Base-by-base conservation (phyloP, 176 grass and related monocot genomes). In the Oryza glumipatula region DNA sequence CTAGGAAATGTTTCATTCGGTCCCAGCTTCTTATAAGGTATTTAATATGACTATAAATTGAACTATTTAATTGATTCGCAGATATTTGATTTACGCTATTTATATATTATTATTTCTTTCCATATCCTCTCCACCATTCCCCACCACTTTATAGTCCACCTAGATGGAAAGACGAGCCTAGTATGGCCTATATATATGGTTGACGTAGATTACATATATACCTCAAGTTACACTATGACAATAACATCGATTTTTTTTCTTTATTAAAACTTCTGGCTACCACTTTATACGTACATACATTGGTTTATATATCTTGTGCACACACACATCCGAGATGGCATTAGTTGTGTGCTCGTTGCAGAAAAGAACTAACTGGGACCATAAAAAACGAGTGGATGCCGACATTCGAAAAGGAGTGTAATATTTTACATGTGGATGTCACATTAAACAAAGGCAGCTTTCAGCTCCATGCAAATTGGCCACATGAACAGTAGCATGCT, bases 401-500 rank as follows among this genome's bases (percentile, higher is more conserved):
- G 68, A 90, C 83, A 90, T 87, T 72, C 88, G 69, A 74, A 90
- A 79, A 82, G 68, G 60, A 17, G 6, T 28, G 24, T 41, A 2
- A 21, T 41, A 47, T 74, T 88, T 88, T 82, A 65, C 58, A 33
- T 19, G 5, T 11, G 19, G 46, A 56, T 17, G 16, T 26, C 30
- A 23, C 63, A 35, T 21, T 80, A 80, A 85, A 61, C 70, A 89
- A 84, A 65, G 39, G 76, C 28, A 64, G 28, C 76, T 85, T 80
- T 75, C 63, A 43, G 8, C 48, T 38, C 5, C 82, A 83, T 52
- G 76, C 87, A 32, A 72, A 81, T 64, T 72, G 83, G 51, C 43
- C 72, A 72, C 78, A 77, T 85, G 72, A 89, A 89, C 88, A 89
- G 88, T 80, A 75, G 51, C 88, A 89, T 89, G 82, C 47, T 38